Conservation (phyloP, 2,329 filamentous ascomycete species). For the Ambrosiella beaveri region DNA sequence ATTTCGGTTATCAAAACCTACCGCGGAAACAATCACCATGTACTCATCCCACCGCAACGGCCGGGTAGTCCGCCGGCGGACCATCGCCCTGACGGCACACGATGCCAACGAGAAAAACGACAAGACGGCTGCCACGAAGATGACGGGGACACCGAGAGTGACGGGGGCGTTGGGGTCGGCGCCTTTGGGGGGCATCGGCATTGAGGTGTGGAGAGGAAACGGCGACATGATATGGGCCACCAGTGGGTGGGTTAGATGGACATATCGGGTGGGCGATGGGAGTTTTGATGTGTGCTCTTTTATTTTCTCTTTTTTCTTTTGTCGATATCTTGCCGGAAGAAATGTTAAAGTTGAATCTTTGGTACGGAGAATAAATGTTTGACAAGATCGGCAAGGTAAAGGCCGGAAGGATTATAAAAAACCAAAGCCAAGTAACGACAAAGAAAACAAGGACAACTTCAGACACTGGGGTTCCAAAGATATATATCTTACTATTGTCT, state of each 20-base stretch:
- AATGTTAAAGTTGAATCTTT: background rate
- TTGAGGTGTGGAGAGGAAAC: background rate
- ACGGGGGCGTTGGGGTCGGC: background rate
- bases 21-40: constrained; percentile 14
- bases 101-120: constrained; percentile 20
- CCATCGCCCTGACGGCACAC: constrained; percentile 20
- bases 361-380: background rate
- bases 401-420: background rate
- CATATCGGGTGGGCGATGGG: background rate
- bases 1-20: background rate
- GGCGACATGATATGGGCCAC: background rate
- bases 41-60: constrained; percentile 21
- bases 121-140: constrained; percentile 21
- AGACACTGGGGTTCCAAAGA: background rate
- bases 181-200: background rate
- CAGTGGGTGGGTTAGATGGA: background rate
- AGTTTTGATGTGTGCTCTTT: background rate
- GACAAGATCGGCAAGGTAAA: background rate
- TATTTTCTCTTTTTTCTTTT: background rate
- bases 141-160: constrained; percentile 20
- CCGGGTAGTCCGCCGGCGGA: constrained; percentile 17
- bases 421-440: background rate
- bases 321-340: background rate
- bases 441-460: background rate
- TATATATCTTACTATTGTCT: background rate